Evolutionary conservation across 805 yeast genomes (phyloP).

Genomic region (Candida loeiensis): DNA sequence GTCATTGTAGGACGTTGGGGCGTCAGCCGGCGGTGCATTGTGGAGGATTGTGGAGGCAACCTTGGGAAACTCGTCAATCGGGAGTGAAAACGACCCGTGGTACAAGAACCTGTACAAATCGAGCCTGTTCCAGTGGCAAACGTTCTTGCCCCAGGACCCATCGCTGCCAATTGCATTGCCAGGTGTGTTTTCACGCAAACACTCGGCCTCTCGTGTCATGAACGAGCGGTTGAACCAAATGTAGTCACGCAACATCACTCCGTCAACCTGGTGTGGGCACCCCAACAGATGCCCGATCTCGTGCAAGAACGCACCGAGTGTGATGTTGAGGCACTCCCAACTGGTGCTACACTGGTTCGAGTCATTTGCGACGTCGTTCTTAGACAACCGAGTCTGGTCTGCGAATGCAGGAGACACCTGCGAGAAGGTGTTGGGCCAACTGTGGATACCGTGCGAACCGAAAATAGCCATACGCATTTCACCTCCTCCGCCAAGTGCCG

Average conservation of each 20-base stretch:
- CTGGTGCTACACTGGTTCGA: conserved; percentile 75
- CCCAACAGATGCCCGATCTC: conserved; percentile 91
- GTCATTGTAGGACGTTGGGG: not conserved
- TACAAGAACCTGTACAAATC: conserved; percentile 74
- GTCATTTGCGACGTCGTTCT: conserved; percentile 84
- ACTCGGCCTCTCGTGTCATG: conserved; percentile 61
- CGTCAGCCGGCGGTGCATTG: conserved; percentile 12
- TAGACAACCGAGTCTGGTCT: conserved; percentile 65
- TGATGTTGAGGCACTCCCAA: conserved; percentile 86
- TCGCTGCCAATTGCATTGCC: conserved; percentile 45
- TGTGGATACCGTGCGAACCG: conserved; percentile 87
- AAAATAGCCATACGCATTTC: conserved; percentile 78
- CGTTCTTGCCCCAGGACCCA: conserved; percentile 46
- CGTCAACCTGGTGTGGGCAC: conserved; percentile 86
- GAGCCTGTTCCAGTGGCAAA: conserved; percentile 83
- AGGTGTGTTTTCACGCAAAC: conserved; percentile 48
- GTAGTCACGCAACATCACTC: conserved; percentile 89
- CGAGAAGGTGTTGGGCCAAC: conserved; percentile 88
- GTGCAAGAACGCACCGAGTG: conserved; percentile 92
- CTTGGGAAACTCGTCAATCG: conserved; percentile 51
- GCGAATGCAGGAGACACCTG: conserved; percentile 63
- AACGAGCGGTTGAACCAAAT: conserved; percentile 77
- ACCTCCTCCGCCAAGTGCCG: conserved; percentile 91
- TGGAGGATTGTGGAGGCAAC: conserved; percentile 28
- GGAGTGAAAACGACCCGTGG: conserved; percentile 77